phyloP scores from a whole-genome alignment of 768 basidiomycete genomes.

The Pseudohyphozyma bogoriensis region DNA sequence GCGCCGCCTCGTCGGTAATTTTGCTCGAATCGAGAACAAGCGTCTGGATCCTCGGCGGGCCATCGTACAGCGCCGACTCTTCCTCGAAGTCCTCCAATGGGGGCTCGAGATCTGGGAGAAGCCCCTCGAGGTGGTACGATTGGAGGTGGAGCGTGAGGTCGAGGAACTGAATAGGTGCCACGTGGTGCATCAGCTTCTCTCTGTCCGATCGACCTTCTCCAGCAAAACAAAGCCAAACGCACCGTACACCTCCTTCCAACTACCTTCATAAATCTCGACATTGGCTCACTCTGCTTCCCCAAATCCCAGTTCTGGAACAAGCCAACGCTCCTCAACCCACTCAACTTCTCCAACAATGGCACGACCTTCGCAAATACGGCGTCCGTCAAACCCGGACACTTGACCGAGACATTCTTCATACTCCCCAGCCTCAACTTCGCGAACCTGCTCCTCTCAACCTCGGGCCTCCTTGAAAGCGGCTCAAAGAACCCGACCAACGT shows the following conservation, averaged over 20 bases:
- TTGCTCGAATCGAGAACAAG: constrained; percentile 27
- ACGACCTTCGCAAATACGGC: constrained; percentile 18
- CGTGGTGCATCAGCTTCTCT: no score
- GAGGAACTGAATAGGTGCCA: constrained; percentile 8
- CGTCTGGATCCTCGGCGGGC: constrained; percentile 5
- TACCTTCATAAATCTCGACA: constrained; percentile 15
- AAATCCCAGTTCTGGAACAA: constrained; percentile 21
- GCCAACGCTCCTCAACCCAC: constrained; percentile 21
- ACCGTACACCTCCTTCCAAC: constrained; percentile 22
- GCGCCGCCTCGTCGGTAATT: constrained; percentile 18
- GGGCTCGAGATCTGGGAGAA: constrained; percentile 3
- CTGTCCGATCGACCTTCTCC: no score
- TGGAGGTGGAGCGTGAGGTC: constrained; percentile 17
- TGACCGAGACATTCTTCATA: constrained; percentile 13
- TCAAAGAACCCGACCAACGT: constrained; percentile 27
- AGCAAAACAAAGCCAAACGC: neutral
- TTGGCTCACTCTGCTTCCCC: constrained; percentile 3
- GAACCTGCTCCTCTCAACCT: constrained; percentile 10
- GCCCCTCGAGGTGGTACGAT: constrained; percentile 14
- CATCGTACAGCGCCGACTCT: constrained; percentile 2
- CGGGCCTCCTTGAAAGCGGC: constrained; percentile 3
- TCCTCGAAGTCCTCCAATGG: no score
- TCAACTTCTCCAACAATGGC: constrained; percentile 20
- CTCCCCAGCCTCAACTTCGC: constrained; percentile 26
- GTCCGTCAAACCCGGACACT: constrained; percentile 21